Evolutionary conservation across 2,329 filamentous ascomycete species (phyloP), one percentile per base, ranked within the genome.

Genomic region (Alternaria triticimaculans): DNA sequence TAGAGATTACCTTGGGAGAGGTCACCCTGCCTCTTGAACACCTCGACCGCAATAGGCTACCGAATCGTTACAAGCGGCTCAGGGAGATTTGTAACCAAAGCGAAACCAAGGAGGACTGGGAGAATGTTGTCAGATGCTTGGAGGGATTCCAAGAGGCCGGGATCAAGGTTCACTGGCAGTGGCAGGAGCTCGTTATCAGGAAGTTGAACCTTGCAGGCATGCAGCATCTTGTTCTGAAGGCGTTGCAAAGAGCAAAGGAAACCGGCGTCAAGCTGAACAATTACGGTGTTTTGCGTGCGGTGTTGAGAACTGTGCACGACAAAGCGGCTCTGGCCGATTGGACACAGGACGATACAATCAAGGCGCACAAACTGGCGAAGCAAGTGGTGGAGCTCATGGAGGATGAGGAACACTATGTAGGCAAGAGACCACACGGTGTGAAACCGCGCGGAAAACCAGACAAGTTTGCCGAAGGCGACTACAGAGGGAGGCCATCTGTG

Each of bases 321-420:
- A 70, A 70, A 48, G 81, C 80, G 10, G 69, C 76, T 58, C 59
- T 66, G 6, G 68, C 71, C 1, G 70, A 70, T 18, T 84, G 82
- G 81, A 75, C 76, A 6, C 62, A 78, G 62, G 74, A 76, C 21
- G 77, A 78, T 51, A 74, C 82, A 21, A 67, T 64, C 45, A 81
- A 80, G 63, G 80, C 80, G n/a, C 53, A 82, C 25, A 77, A 73
- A 56, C 72, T 78, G 45, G 79, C 80, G 9, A 78, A 80, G 33
- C 74, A 80, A 57, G 60, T 84, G 8, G 76, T 79, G 15, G 74
- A 80, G 46, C 60, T 84, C 64, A 74, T 84, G 70, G 82, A 84
- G 62, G 73, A 75, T 6, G 64, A 76, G 48, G 76, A 78, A 60
- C 83, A 86, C 71, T 76, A 45, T 68, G 70, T 10, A 68, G 68